Percentiles rank a stretch among this genome's conserved stretches.
Evolutionary conservation across 116 monocot genomes (phyloP).

Genomic region (Thalassia testudinum): DNA sequence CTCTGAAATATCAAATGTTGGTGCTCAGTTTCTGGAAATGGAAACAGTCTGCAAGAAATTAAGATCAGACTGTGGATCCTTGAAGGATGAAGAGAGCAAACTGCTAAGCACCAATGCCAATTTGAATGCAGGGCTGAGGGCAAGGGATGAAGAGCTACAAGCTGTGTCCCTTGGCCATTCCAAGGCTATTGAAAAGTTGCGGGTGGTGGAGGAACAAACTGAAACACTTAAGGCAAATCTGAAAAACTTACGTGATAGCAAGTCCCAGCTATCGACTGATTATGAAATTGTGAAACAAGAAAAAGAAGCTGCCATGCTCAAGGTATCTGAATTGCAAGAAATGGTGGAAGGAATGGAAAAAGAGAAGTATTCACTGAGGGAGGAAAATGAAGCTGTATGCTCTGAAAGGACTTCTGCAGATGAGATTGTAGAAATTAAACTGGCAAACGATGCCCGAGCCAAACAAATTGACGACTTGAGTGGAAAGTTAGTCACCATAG

Average conservation of each 20-base stretch:
- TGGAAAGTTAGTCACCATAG: background rate
- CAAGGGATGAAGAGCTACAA: conserved; percentile 3
- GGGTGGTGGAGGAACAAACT: background rate
- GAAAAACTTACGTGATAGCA: conserved; percentile 7
- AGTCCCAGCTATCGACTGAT: conserved; percentile 6
- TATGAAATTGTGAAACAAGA: conserved; percentile 7
- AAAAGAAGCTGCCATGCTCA: conserved; percentile 5
- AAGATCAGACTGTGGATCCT: background rate
- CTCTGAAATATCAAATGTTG: background rate
- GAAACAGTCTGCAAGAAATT: conserved; percentile 3
- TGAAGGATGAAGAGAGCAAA: conserved; percentile 2
- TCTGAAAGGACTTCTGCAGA: conserved; percentile 12
- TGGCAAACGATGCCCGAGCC: background rate
- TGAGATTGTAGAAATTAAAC: background rate
- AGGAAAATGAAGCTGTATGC: conserved; percentile 1
- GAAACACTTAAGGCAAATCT: conserved; percentile 6
- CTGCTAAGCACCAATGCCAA: background rate
- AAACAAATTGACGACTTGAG: background rate
- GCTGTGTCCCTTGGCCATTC: background rate
- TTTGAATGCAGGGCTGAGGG: conserved; percentile 3
- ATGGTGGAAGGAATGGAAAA: conserved; percentile 8
- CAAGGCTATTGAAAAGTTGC: conserved; percentile 1
- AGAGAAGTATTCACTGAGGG: conserved; percentile 14
- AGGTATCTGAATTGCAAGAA: conserved; percentile 10
- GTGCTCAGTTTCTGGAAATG: background rate